Percentiles rank a stretch among this genome's conserved stretches.
phyloP scores from a whole-genome alignment of 805 yeast genomes.

The Pichia exigua region DNA sequence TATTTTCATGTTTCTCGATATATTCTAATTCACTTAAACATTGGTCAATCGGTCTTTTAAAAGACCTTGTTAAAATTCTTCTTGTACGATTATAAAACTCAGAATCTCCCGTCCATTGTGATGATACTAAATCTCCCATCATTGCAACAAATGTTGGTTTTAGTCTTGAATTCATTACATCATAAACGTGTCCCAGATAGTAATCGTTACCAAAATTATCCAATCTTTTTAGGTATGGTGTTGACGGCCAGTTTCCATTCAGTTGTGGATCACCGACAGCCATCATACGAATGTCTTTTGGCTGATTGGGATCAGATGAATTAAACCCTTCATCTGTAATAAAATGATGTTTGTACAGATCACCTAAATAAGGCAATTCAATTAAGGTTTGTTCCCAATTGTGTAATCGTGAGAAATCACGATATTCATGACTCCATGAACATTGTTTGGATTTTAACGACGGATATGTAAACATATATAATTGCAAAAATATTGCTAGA shows the following conservation, averaged over 20 bases:
- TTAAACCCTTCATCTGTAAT: slow-evolving; percentile 15
- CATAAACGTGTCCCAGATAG: slow-evolving; percentile 78
- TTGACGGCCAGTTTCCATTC: slow-evolving; percentile 72
- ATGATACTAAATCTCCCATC: slow-evolving; percentile 86
- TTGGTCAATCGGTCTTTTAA: slow-evolving; percentile 49
- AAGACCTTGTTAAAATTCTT: slow-evolving; percentile 64
- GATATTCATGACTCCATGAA: slow-evolving; percentile 43
- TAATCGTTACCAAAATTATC: slow-evolving; percentile 89
- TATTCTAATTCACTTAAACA: slow-evolving; percentile 41
- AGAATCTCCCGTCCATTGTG: slow-evolving; percentile 89
- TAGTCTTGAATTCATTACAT: slow-evolving; percentile 52
- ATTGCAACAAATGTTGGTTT: slow-evolving; percentile 78
- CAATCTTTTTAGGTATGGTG: slow-evolving; percentile 63
- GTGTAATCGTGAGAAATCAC: slow-evolving; percentile 17
- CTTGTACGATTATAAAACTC: slow-evolving; percentile 78
- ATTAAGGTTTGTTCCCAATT: slow-evolving; percentile 12
- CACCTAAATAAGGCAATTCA: slow-evolving; percentile 29
- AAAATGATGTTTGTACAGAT: slow-evolving; percentile 25
- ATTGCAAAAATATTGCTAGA: slow-evolving; percentile 42
- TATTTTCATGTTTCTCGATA: slow-evolving; percentile 40
- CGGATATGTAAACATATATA: slow-evolving; percentile 72
- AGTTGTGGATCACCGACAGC: slow-evolving; percentile 97
- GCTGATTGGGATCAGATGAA: not conserved
- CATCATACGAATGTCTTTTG: slow-evolving; percentile 46
- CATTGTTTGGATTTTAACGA: slow-evolving; percentile 48